These are phyloP conservation scores for Eimeria necatrix DNA, from an alignment of 169 alveolate species.

Conservation along the genomic window DNA sequence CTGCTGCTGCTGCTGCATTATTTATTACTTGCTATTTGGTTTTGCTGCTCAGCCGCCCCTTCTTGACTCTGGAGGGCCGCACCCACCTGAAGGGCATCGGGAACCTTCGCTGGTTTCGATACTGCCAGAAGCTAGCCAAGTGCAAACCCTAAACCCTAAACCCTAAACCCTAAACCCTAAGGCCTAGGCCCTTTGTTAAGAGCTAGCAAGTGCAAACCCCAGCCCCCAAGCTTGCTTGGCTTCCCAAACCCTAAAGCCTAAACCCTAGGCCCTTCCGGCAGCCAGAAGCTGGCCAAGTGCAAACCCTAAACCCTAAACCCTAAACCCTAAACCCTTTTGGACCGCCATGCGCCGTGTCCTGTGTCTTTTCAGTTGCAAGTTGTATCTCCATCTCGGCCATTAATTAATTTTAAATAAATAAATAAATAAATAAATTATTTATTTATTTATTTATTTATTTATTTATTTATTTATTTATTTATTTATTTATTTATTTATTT, in stretches of 20 bases:
- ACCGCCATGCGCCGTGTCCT: not conserved
- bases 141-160: slow-evolving; percentile 36
- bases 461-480: too few species aligned
- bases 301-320: slow-evolving; percentile 18
- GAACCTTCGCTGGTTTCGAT: slow-evolving; percentile 28
- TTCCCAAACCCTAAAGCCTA: not conserved
- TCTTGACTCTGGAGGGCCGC: slow-evolving; percentile 18
- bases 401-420: too few species aligned
- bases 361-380: not conserved
- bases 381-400: too few species aligned
- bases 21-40: not conserved
- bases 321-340: not conserved
- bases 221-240: not conserved
- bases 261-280: too few species aligned
- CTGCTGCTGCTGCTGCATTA: too few species aligned
- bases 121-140: slow-evolving; percentile 32
- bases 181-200: not conserved
- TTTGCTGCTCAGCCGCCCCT: slow-evolving; percentile 38
- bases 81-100: slow-evolving; percentile 42
- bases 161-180: slow-evolving; percentile 16
- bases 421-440: too few species aligned
- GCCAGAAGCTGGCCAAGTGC: slow-evolving; percentile 28
- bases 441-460: too few species aligned
- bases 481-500: too few species aligned
- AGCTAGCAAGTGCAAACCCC: too few species aligned